Base-by-base conservation (phyloP, 2,329 filamentous ascomycete genomes). In the Pyrenophora teres region DNA sequence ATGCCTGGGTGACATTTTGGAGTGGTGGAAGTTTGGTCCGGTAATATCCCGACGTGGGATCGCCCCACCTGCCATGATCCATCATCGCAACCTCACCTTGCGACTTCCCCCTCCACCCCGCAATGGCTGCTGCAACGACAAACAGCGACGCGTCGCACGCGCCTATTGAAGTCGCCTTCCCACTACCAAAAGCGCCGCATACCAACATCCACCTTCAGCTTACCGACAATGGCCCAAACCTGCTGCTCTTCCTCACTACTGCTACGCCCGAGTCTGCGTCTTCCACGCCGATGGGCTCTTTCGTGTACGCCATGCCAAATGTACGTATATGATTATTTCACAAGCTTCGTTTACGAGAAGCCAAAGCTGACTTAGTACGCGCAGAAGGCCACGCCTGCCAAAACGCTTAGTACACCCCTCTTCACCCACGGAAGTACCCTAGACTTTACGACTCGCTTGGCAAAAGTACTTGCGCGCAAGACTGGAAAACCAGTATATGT, bases 261-360 rank as follows among this genome's bases (percentile, higher is more conserved):
- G 54, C 70, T 1, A 76, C 78, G 2, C 67, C 78, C 1, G 82
- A 78, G 16, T 65, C 72, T 1, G 56, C 67, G 21, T 43, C 65
- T 7, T 53, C 67, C 6, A 42, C 76, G 2, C 62, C 74, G 1
- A 81, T 97, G 74, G 93, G 94, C 3, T 96, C 91, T 42, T 93
- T 97, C 69, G 90, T 97, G 39, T 97, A 96, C 71, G 90, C 92
- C 2, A 84, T 99, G 72, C 93, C 94, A 13, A 89, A 96, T 76
- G 94, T 96, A 78, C 64, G 79, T 70, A 10, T 4, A 32, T 3
- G 2, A 30, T 3, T 3, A 2, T 39, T 9, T 16, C 8, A 7
- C 21, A n/a, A 13, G 2, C 7, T 6, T 13, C 4, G 10, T 8
- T 8, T 31, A 2, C 12, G 13, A 35, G 13, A 21, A 23, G 19